phyloP scores from a whole-genome alignment of 108 stramenopile genomes.

The Fragilariopsis cylindrus region DNA sequence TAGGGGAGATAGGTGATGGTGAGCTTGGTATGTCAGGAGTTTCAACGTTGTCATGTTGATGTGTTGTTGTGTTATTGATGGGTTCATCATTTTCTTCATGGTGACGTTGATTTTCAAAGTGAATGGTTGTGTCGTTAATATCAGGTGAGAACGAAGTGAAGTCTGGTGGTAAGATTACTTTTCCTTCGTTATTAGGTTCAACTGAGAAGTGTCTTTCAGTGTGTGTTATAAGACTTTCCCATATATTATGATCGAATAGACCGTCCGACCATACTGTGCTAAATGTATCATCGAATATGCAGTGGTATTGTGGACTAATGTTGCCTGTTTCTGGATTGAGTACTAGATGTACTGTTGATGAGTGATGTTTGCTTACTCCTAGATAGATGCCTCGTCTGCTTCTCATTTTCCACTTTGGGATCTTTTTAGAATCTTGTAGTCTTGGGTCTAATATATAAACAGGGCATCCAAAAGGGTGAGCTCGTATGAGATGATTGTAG shows the following conservation, averaged over 20 bases:
- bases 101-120: no score
- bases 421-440: conserved; percentile 33
- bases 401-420: conserved; percentile 47
- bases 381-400: conserved; percentile 36
- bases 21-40: no score
- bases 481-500: conserved; percentile 8
- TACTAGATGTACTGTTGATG: conserved; percentile 37
- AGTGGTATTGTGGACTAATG: conserved; percentile 43
- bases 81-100: no score
- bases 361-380: conserved; percentile 41
- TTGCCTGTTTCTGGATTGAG: conserved; percentile 35
- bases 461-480: conserved; percentile 39
- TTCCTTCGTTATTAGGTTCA: no score
- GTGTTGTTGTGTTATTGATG: no score
- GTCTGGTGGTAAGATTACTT: no score
- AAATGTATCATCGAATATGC: conserved; percentile 45
- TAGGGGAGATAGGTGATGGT: no score
- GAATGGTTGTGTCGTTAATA: no score
- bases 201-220: no score
- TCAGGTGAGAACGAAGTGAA: no score
- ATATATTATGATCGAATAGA: background rate
- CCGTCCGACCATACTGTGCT: conserved; percentile 15
- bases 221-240: background rate
- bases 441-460: conserved; percentile 46
- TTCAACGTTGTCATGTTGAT: no score